A percentile compares a stretch with the other conserved stretches of the same genome.
These are phyloP conservation scores for Alternaria novae-zelandiae DNA, from an alignment of 2,329 filamentous ascomycete genomes.

Conservation along the genomic window DNA sequence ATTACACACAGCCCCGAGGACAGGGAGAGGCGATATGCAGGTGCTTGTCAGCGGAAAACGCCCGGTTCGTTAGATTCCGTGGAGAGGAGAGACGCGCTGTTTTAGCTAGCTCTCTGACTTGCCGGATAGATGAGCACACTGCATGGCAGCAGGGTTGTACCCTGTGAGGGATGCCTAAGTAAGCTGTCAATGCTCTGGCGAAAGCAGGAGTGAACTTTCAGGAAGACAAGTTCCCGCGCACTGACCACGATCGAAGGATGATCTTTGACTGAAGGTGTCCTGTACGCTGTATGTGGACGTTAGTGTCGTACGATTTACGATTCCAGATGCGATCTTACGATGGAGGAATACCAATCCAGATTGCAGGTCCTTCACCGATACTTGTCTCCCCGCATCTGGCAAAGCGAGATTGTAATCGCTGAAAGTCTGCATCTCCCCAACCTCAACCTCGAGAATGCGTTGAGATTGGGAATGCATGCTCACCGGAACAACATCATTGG, in stretches of 20 bases:
- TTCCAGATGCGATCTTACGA: neutral
- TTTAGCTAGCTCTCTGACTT: neutral
- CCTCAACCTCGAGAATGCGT: neutral
- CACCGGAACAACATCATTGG: neutral
- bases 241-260: neutral
- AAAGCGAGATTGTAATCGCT: neutral
- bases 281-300: neutral
- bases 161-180: neutral
- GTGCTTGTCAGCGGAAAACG: neutral
- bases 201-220: neutral
- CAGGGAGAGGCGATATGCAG: conserved; percentile 1
- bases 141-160: neutral
- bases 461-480: neutral
- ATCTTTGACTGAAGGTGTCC: neutral
- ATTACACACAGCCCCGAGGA: neutral
- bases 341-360: neutral
- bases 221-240: neutral
- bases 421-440: neutral
- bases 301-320: conserved; percentile 6
- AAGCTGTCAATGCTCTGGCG: neutral
- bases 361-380: neutral
- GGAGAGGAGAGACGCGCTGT: neutral
- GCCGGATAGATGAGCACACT: neutral
- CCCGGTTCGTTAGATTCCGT: neutral
- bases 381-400: neutral